These are phyloP conservation scores for Cucumis cinereus DNA, from an alignment of 306 rosid genomes.

Conservation along the genomic window DNA sequence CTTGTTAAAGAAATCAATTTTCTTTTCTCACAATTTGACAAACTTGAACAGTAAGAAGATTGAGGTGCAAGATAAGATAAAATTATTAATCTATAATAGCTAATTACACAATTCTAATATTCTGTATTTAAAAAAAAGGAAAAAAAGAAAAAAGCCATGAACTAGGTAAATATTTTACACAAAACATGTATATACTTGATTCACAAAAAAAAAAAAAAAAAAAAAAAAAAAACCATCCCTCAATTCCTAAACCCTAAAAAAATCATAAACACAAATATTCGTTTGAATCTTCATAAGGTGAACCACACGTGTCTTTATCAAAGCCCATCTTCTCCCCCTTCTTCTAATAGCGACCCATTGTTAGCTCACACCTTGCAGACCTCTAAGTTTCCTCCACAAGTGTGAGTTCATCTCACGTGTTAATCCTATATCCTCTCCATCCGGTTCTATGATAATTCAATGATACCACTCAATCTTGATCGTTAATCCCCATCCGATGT, in stretches of 20 bases:
- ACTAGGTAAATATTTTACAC: too few species aligned
- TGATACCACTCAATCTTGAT: neutral
- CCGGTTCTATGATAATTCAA: neutral
- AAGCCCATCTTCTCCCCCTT: neutral
- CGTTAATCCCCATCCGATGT: slow-evolving; percentile 1
- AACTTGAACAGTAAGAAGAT: too few species aligned
- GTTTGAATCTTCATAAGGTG: neutral
- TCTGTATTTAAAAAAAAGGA: too few species aligned
- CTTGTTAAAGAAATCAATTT: too few species aligned
- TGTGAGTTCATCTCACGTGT: neutral
- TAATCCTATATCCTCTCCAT: neutral
- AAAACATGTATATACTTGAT: too few species aligned
- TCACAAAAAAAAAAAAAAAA: too few species aligned
- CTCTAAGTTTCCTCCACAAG: slow-evolving; percentile 2
- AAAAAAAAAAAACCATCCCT: neutral
- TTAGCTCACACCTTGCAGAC: neutral
- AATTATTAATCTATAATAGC: too few species aligned
- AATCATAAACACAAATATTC: neutral
- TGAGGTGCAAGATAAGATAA: too few species aligned
- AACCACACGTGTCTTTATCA: slow-evolving; percentile 30
- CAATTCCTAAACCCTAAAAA: neutral
- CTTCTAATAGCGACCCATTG: neutral
- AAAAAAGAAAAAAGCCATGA: too few species aligned
- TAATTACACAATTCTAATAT: too few species aligned
- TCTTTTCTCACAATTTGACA: too few species aligned